Percentiles rank a stretch among this genome's conserved stretches.
These are phyloP conservation scores for Penicillium odoratum DNA, from an alignment of 495 filamentous ascomycete genomes.

Conservation along the genomic window DNA sequence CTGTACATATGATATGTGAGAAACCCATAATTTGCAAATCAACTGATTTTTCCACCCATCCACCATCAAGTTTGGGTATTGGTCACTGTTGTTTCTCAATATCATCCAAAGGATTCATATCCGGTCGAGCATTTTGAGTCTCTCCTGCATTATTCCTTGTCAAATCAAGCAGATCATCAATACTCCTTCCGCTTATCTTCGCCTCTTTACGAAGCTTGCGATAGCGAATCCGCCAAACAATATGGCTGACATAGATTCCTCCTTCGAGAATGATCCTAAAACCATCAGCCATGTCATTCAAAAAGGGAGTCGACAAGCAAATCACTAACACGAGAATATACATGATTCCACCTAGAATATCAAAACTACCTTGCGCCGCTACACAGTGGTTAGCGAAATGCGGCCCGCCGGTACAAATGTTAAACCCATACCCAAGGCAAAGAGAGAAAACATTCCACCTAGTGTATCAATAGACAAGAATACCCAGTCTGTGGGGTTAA, in stretches of 20 bases:
- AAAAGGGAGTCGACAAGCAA: not conserved
- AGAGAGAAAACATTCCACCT: slow-evolving; percentile 73
- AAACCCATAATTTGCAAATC: not conserved
- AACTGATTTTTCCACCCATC: not conserved
- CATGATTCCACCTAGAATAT: slow-evolving; percentile 65
- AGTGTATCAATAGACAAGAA: slow-evolving; percentile 71
- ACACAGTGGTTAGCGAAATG: slow-evolving; percentile 8
- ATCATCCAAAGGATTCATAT: not conserved
- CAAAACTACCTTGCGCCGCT: slow-evolving; percentile 70
- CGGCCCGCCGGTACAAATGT: not conserved
- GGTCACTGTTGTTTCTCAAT: not conserved
- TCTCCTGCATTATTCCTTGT: slow-evolving; percentile 11
- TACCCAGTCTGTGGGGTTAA: slow-evolving; percentile 43
- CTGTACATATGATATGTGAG: too few species aligned
- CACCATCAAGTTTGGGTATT: not conserved
- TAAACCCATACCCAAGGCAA: slow-evolving; percentile 59
- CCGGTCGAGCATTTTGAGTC: slow-evolving; percentile 2
- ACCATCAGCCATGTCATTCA: not conserved
- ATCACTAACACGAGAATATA: slow-evolving; percentile 64
- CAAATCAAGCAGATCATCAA: slow-evolving; percentile 59
- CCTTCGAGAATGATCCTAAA: slow-evolving; percentile 61
- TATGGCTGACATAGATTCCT: slow-evolving; percentile 68
- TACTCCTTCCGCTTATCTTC: slow-evolving; percentile 54
- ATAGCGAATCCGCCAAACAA: slow-evolving; percentile 66
- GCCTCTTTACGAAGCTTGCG: slow-evolving; percentile 58